Conservation (phyloP, 495 filamentous ascomycete species). For the Neurospora sp. region DNA sequence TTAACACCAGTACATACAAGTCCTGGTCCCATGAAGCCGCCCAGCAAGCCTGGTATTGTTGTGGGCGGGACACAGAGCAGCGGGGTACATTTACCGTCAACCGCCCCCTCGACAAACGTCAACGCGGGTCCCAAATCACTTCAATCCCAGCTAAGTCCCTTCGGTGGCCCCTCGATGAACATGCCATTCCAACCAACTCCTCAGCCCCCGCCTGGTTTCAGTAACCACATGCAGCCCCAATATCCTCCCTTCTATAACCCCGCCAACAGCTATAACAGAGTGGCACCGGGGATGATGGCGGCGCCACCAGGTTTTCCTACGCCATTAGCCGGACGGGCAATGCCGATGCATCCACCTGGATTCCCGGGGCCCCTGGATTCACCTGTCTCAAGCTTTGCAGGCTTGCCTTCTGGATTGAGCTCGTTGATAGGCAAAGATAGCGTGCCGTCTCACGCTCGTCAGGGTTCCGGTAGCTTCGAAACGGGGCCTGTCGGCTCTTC, state of each 20-base stretch:
- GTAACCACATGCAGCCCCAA: constrained; percentile 18
- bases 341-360: constrained; percentile 51
- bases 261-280: constrained; percentile 30
- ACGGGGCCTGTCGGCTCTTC: constrained; percentile 18
- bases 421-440: constrained; percentile 24
- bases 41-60: constrained; percentile 25
- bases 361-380: constrained; percentile 40
- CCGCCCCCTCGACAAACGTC: constrained; percentile 18
- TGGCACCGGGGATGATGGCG: constrained; percentile 38
- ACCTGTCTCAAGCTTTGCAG: constrained; percentile 24
- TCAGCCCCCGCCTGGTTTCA: constrained; percentile 29
- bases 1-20: constrained; percentile 47
- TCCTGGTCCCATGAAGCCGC: constrained; percentile 40
- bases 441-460: constrained; percentile 33
- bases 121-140: constrained; percentile 21
- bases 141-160: constrained; percentile 29
- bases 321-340: constrained; percentile 53
- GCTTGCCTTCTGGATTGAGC: constrained; percentile 21
- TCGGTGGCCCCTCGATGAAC: constrained; percentile 24
- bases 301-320: constrained; percentile 47
- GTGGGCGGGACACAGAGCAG: constrained; percentile 4
- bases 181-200: constrained; percentile 26
- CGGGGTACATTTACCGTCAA: constrained; percentile 7
- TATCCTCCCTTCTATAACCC: constrained; percentile 10
- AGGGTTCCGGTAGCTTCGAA: constrained; percentile 37